Evolutionary conservation across 2,329 filamentous ascomycete genomes (phyloP).

Genomic region (Scortechinia acanthostroma): DNA sequence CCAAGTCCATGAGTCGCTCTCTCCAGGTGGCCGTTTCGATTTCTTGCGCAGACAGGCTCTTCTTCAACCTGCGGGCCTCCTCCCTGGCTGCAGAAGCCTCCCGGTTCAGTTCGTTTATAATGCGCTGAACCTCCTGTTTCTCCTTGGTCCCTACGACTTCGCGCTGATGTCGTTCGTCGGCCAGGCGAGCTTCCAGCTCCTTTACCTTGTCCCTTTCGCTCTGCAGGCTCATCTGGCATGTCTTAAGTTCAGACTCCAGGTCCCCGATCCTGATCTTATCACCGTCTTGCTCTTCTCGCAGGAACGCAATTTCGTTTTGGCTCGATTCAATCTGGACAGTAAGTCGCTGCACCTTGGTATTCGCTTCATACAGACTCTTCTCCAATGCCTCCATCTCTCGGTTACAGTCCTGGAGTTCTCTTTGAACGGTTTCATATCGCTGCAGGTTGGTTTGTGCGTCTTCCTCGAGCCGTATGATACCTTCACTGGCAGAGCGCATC

Average conservation of each 20-base stretch:
- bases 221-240: conserved; percentile 70
- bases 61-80: conserved; percentile 73
- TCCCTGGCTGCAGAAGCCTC: conserved; percentile 79
- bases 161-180: conserved; percentile 75
- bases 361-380: conserved; percentile 74
- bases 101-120: conserved; percentile 84
- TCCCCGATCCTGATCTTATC: conserved; percentile 98
- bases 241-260: conserved; percentile 75
- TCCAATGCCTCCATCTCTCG: conserved; percentile 82
- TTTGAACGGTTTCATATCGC: conserved; percentile 75
- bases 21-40: conserved; percentile 88
- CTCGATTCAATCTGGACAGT: conserved; percentile 87
- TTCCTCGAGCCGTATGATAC: conserved; percentile 79
- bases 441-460: conserved; percentile 74
- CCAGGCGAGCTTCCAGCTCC: conserved; percentile 69
- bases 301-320: conserved; percentile 86
- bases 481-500: conserved; percentile 85
- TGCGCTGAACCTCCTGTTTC: conserved; percentile 89
- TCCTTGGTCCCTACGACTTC: conserved; percentile 81
- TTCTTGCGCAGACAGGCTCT: conserved; percentile 75
- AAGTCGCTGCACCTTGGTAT: conserved; percentile 79
- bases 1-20: conserved; percentile 80
- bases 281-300: conserved; percentile 90
- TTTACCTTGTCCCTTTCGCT: conserved; percentile 74
- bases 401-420: conserved; percentile 76